These are phyloP conservation scores for Tylopilus sp. DNA, from an alignment of 1,284 basidiomycete genomes.

Conservation along the genomic window DNA sequence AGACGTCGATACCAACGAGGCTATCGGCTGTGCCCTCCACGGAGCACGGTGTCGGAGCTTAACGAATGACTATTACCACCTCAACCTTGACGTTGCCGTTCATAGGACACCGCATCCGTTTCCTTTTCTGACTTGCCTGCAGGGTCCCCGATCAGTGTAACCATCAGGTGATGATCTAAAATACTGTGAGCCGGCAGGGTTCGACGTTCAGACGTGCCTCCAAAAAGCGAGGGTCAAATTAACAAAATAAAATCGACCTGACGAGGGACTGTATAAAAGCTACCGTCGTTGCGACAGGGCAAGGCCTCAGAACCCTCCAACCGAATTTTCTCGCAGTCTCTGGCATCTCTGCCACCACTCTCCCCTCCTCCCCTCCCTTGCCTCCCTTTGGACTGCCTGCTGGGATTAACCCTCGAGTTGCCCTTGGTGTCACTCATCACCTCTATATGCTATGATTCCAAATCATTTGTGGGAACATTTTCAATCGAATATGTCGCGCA, in stretches of 20 bases:
- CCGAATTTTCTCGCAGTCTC: slow-evolving; percentile 19
- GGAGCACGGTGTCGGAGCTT: slow-evolving; percentile 19
- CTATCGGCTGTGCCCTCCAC: slow-evolving; percentile 23
- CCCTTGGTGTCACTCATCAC: slow-evolving; percentile 30
- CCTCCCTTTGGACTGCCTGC: slow-evolving; percentile 4
- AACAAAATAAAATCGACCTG: slow-evolving; percentile 12
- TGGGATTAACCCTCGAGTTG: slow-evolving; percentile 12
- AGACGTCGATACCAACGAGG: slow-evolving; percentile 14
- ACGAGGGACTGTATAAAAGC: slow-evolving; percentile 24
- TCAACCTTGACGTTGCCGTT: slow-evolving; percentile 21
- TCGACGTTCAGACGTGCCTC: slow-evolving; percentile 10
- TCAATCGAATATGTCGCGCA: slow-evolving; percentile 28
- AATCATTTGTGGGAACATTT: slow-evolving; percentile 24
- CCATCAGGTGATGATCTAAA: slow-evolving; percentile 20
- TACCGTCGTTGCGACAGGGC: neutral
- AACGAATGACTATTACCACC: slow-evolving; percentile 11
- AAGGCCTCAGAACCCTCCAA: neutral
- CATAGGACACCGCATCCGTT: slow-evolving; percentile 12
- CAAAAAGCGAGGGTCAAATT: slow-evolving; percentile 8
- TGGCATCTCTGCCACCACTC: neutral
- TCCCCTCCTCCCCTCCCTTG: neutral
- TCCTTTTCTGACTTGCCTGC: slow-evolving; percentile 23
- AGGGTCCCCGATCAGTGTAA: slow-evolving; percentile 23
- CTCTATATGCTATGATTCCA: slow-evolving; percentile 34
- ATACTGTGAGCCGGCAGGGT: slow-evolving; percentile 9